Evolutionary conservation across 768 basidiomycete species (phyloP).

Genomic region (Xanthoconium stramineum): DNA sequence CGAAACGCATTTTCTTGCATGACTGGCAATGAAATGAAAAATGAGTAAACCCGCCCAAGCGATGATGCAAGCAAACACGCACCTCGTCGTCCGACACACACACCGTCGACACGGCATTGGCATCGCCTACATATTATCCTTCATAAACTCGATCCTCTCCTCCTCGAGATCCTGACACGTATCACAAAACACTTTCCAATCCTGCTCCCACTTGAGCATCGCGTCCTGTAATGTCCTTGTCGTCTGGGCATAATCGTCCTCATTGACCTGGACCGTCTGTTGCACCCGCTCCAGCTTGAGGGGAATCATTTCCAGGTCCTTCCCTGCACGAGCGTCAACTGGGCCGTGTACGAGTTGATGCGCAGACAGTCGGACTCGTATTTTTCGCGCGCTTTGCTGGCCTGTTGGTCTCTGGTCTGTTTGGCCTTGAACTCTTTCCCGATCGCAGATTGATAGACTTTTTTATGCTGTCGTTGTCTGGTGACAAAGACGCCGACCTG

Average conservation of each 20-base stretch:
- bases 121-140: slow-evolving; percentile 93
- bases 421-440: slow-evolving; percentile 93
- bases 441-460: slow-evolving; percentile 65
- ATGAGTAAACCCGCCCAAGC: neutral
- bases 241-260: slow-evolving; percentile 90
- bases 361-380: slow-evolving; percentile 91
- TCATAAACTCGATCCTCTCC: slow-evolving; percentile 89
- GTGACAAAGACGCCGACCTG: slow-evolving; percentile 56
- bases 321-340: slow-evolving; percentile 87
- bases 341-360: slow-evolving; percentile 93
- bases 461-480: slow-evolving; percentile 71
- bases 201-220: slow-evolving; percentile 80
- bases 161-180: slow-evolving; percentile 95
- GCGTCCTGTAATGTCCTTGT: slow-evolving; percentile 77
- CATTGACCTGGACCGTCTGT: slow-evolving; percentile 86
- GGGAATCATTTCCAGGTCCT: slow-evolving; percentile 87
- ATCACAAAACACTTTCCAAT: slow-evolving; percentile 95
- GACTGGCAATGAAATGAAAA: slow-evolving; percentile 49
- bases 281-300: slow-evolving; percentile 84
- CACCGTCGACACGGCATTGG: slow-evolving; percentile 93
- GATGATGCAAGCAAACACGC: slow-evolving; percentile 24
- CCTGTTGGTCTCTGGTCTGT: slow-evolving; percentile 80
- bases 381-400: slow-evolving; percentile 86
- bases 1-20: slow-evolving; percentile 83
- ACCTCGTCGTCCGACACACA: slow-evolving; percentile 97